These are phyloP conservation scores for Microsporum canis DNA, from an alignment of 2,329 filamentous ascomycete species.

Conservation along the genomic window DNA sequence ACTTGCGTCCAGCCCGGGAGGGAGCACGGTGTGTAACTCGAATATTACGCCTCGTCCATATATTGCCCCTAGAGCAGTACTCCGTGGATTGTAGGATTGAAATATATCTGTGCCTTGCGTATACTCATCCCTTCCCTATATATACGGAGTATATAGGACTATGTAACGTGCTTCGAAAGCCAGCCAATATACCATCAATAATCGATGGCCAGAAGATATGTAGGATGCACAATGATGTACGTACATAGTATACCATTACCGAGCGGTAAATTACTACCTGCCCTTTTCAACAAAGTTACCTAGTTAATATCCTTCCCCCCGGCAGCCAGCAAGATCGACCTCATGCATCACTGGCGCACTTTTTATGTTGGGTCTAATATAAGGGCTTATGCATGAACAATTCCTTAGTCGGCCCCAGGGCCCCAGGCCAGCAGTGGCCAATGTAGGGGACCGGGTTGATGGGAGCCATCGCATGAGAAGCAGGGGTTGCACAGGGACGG, in stretches of 20 bases:
- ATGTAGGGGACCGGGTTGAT: background rate
- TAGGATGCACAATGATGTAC: background rate
- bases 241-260: background rate
- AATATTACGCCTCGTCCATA: background rate
- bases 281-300: background rate
- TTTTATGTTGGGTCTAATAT: background rate
- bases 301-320: background rate
- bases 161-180: background rate
- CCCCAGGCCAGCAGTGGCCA: background rate
- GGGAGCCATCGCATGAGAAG: background rate
- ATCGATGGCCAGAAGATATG: background rate
- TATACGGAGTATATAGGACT: background rate
- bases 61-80: background rate
- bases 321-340: background rate
- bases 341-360: background rate
- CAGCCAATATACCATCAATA: background rate
- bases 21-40: background rate
- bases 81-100: background rate
- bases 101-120: background rate
- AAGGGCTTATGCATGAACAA: background rate
- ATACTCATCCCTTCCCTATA: background rate
- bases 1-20: background rate
- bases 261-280: conserved; percentile 1
- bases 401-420: background rate
- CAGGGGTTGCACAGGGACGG: background rate